Percentiles rank a stretch among this genome's conserved stretches.
Evolutionary conservation across 2,329 filamentous ascomycete genomes (phyloP).

Genomic region (Colletotrichum cereale): DNA sequence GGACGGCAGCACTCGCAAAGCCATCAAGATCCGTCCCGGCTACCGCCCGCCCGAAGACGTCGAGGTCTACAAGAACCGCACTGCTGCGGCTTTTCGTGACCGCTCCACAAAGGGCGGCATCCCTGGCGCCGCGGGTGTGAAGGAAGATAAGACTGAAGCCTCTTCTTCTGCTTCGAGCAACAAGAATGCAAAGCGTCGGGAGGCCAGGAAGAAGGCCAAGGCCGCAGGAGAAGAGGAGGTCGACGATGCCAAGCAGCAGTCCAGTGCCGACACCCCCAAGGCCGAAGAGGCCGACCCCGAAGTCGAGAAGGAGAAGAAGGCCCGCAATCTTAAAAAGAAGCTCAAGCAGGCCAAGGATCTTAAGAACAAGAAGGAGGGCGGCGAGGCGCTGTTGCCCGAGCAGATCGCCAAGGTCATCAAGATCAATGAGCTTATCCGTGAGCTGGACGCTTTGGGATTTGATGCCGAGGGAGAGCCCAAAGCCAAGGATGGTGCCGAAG

Average conservation of each 20-base stretch:
- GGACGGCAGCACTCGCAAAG: constrained; percentile 91
- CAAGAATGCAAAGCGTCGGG: constrained; percentile 87
- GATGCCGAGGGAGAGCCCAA: constrained; percentile 79
- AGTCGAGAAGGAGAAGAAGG: constrained; percentile 91
- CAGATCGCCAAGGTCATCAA: constrained; percentile 98
- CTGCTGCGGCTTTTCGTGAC: constrained; percentile 86
- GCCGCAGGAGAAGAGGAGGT: constrained; percentile 67
- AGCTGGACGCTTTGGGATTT: constrained; percentile 87
- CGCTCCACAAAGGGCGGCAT: constrained; percentile 73
- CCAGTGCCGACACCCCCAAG: constrained; percentile 45
- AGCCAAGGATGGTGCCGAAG: constrained; percentile 34
- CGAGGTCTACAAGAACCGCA: constrained; percentile 94
- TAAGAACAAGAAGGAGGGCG: constrained; percentile 89
- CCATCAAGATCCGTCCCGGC: constrained; percentile 93
- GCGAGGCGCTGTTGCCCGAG: constrained; percentile 86
- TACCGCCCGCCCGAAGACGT: constrained; percentile 96
- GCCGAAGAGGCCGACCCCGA: constrained; percentile 72
- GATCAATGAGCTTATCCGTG: constrained; percentile 92
- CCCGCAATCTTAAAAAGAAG: constrained; percentile 92
- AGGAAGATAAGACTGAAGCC: constrained; percentile 62
- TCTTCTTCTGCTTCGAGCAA: constrained; percentile 67
- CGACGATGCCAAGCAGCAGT: constrained; percentile 48
- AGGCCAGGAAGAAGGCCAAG: constrained; percentile 68
- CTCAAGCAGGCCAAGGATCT: constrained; percentile 92
- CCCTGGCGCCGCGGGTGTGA: constrained; percentile 76